phyloP scores from a whole-genome alignment of 2,329 filamentous ascomycete species.

The Aspergillus uvarum region DNA sequence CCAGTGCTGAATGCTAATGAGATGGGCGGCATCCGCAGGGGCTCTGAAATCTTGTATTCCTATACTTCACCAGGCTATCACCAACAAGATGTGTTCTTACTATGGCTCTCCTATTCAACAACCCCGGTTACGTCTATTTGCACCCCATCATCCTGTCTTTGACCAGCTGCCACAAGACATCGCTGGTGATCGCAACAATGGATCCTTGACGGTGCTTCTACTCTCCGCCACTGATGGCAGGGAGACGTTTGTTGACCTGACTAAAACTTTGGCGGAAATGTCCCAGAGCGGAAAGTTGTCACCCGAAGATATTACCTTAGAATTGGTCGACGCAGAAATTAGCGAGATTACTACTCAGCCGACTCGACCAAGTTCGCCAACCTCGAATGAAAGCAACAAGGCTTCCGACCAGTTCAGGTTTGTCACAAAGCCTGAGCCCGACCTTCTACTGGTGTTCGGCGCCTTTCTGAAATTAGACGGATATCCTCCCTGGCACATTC shows the following conservation, averaged over 20 bases:
- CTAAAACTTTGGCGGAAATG: constrained; percentile 92
- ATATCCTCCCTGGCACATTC: constrained; percentile 95
- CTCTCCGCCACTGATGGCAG: constrained; percentile 86
- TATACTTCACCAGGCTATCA: constrained; percentile 77
- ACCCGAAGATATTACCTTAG: constrained; percentile 75
- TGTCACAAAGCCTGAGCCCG: constrained; percentile 78
- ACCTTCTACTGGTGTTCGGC: constrained; percentile 83
- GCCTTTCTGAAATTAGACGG: constrained; percentile 80
- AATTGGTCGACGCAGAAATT: constrained; percentile 87
- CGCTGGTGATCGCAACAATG: constrained; percentile 25
- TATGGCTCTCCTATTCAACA: constrained; percentile 68
- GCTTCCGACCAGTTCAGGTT: background rate
- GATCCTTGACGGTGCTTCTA: constrained; percentile 65
- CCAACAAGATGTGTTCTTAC: constrained; percentile 79
- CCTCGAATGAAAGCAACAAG: constrained; percentile 2
- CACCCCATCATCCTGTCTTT: constrained; percentile 64
- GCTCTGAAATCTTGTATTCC: constrained; percentile 85
- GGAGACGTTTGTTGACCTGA: constrained; percentile 92
- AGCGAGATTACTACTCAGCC: constrained; percentile 54
- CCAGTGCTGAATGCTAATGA: constrained; percentile 1
- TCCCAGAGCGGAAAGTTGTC: constrained; percentile 82
- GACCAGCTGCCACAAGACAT: constrained; percentile 18
- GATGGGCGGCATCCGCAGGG: constrained; percentile 52
- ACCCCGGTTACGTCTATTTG: constrained; percentile 69
- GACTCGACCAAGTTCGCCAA: constrained; percentile 16